phyloP scores from a whole-genome alignment of 2,329 filamentous ascomycete genomes.

The Calonectria naviculata region DNA sequence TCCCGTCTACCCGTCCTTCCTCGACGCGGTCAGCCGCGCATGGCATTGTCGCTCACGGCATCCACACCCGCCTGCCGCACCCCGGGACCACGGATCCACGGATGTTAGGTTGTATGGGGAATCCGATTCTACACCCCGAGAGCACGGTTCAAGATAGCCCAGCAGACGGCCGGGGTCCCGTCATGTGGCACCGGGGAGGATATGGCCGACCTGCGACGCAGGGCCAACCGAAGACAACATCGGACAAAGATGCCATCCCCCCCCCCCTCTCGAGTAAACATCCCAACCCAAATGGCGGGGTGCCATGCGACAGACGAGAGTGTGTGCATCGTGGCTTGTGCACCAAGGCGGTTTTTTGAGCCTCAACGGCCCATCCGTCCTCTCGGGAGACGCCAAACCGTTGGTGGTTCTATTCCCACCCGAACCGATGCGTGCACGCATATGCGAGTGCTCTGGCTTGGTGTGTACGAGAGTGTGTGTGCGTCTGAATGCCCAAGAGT shows the following conservation, averaged over 20 bases:
- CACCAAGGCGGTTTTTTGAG: slow-evolving; percentile 28
- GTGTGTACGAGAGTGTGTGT: background rate
- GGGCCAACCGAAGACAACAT: background rate
- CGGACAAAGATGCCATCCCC: slow-evolving; percentile 12
- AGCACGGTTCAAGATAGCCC: slow-evolving; percentile 24
- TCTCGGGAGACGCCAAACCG: slow-evolving; percentile 18
- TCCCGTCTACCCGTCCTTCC: slow-evolving; percentile 27
- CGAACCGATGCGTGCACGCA: background rate
- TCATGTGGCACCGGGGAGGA: slow-evolving; percentile 19
- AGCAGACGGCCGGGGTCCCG: slow-evolving; percentile 13
- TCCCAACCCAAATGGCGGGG: slow-evolving; percentile 20
- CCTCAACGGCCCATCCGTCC: slow-evolving; percentile 30
- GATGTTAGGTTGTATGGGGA: slow-evolving; percentile 11
- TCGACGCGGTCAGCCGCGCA: slow-evolving; percentile 35
- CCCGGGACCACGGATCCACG: slow-evolving; percentile 20
- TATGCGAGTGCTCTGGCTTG: background rate
- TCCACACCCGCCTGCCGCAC: slow-evolving; percentile 14
- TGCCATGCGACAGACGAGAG: background rate
- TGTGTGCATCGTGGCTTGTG: slow-evolving; percentile 17
- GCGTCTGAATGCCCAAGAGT: background rate
- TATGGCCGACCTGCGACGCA: background rate
- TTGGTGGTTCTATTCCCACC: slow-evolving; percentile 5
- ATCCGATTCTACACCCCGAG: slow-evolving; percentile 21
- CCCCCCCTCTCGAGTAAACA: background rate
- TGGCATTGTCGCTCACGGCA: slow-evolving; percentile 29